Base-by-base conservation (phyloP, 306 rosid species). In the Phaseolus lunatus region DNA sequence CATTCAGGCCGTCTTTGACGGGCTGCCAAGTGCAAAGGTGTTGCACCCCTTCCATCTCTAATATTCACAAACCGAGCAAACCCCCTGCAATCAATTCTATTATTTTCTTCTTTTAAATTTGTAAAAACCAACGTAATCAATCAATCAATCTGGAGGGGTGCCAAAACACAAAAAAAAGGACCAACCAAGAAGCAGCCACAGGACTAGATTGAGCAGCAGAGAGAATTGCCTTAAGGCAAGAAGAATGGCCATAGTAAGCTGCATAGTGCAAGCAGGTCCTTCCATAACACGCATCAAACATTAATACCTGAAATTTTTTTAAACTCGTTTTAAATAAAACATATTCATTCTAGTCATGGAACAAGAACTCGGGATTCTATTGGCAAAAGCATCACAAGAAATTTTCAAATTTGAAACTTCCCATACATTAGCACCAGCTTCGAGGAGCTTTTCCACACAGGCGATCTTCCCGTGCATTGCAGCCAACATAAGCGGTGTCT, bases 401-500 rank as follows among this genome's bases (percentile, higher is more conserved):
- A 59, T 14, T n/a, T 35, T 37, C 49, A 39, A 65, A 66, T 41
- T 41, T 71, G 16, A 70, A 43, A 43, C 16, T 3, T 43, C 48
- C 16, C 89, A 58, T 75, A 95, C 97, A 86, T 95, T 95, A 82
- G 99, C 99, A 82, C 96, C 99, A 0, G 80, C 87, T 85, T 92
- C 90, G 71, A 95, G 92, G 27, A 92, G 97, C 83, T 82, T 95
- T 67, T 56, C 78, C 47, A 95, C 88, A 67, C 97, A 95, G 29
- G 89, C 82, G 75, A 90, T 89, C 84, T 91, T 95, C 27, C 97
- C 97, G 73, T 91, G 90, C 99, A 95, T 95, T 84, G 99, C 95
- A 65, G 98, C 99, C 86, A 95, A 82, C 97, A 95, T 95, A 66
- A 95, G 92, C 39, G 99, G 97, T 70, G 97, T 90, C 97, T 95